Percentiles rank a stretch among this genome's conserved stretches.
phyloP scores from a whole-genome alignment of 768 basidiomycete genomes.

The Sporobolomyces phaffii region DNA sequence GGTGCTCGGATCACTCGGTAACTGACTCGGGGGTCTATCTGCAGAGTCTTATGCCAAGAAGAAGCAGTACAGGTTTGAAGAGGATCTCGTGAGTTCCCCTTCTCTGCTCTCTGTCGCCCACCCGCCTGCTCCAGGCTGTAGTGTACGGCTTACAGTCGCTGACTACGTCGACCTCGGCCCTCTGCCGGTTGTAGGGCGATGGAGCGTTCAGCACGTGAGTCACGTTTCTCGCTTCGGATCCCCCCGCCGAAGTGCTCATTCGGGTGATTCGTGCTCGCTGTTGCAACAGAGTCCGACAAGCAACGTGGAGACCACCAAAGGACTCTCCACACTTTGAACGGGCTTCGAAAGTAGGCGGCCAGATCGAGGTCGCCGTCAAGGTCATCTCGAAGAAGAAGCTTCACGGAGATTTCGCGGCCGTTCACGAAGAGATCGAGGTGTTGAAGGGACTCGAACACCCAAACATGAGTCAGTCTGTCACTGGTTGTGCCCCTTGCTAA shows the following conservation, averaged over 20 bases:
- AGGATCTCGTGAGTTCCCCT: constrained; percentile 26
- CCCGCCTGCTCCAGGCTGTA: too few species aligned
- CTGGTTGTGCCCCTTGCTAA: too few species aligned
- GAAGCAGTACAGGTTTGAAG: constrained; percentile 51
- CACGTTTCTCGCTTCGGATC: not conserved
- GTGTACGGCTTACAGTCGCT: too few species aligned
- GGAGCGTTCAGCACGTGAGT: constrained; percentile 73
- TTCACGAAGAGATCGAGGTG: constrained; percentile 90
- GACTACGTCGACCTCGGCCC: too few species aligned
- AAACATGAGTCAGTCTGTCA: constrained; percentile 61
- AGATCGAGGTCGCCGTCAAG: constrained; percentile 51
- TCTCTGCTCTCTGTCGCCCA: constrained; percentile 50
- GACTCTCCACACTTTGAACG: constrained; percentile 35
- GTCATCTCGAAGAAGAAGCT: constrained; percentile 87
- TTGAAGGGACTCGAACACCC: constrained; percentile 81
- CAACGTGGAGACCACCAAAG: constrained; percentile 47
- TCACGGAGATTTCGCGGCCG: constrained; percentile 54
- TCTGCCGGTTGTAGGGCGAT: constrained; percentile 67
- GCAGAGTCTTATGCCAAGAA: constrained; percentile 69
- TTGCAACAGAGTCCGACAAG: constrained; percentile 58
- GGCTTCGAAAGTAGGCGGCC: constrained; percentile 35
- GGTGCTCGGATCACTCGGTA: not conserved
- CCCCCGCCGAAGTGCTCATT: too few species aligned
- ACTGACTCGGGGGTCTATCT: not conserved
- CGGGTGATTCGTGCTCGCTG: too few species aligned